phyloP scores from a whole-genome alignment of 176 grass and related monocot species.

The Oryza nivara region DNA sequence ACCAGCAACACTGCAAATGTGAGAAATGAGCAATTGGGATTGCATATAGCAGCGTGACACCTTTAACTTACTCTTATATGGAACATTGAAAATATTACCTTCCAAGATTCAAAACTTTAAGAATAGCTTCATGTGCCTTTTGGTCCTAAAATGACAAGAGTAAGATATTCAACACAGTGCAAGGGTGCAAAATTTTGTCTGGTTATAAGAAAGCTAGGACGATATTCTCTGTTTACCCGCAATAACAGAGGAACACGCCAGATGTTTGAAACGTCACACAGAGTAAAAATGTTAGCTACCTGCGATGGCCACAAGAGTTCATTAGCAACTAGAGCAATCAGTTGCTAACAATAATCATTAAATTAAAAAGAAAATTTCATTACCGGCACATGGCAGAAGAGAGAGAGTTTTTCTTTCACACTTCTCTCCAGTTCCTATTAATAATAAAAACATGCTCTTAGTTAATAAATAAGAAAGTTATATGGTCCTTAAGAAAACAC shows the following conservation, averaged over 20 bases:
- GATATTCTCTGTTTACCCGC: conserved; percentile 39
- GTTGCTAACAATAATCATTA: background rate
- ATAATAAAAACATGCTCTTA: background rate
- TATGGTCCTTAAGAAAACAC: no score
- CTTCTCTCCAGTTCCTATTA: conserved; percentile 51
- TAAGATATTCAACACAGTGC: background rate
- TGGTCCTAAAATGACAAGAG: conserved; percentile 34
- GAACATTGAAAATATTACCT: conserved; percentile 7
- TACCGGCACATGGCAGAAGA: conserved; percentile 63
- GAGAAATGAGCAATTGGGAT: no score
- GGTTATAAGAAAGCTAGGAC: no score
- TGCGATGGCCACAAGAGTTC: conserved; percentile 23
- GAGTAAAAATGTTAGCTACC: conserved; percentile 60
- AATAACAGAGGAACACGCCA: conserved; percentile 55
- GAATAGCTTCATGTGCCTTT: conserved; percentile 54
- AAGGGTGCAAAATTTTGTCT: background rate
- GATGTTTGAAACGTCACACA: conserved; percentile 63
- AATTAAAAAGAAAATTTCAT: background rate
- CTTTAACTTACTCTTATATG: no score
- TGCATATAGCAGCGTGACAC: no score
- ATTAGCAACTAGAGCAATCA: conserved; percentile 29
- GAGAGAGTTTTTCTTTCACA: conserved; percentile 64
- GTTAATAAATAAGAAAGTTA: background rate
- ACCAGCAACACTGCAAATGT: no score
- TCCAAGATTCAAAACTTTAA: conserved; percentile 36